phyloP scores from a whole-genome alignment of 192 early-diverging fungal species.

The Jimgerdemannia flammicorona region DNA sequence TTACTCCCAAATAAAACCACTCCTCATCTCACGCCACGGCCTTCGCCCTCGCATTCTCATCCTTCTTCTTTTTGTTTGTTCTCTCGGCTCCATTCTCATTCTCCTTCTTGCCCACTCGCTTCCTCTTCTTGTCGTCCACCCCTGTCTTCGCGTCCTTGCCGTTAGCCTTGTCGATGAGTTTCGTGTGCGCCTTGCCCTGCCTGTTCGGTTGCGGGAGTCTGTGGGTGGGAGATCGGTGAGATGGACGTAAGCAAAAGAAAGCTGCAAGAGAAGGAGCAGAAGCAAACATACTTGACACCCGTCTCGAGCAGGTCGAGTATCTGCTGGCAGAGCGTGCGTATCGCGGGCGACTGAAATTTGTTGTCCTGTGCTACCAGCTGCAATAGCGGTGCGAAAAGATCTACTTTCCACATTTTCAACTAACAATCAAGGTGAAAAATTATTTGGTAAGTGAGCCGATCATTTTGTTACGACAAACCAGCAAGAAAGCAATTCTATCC shows the following conservation, averaged over 20 bases:
- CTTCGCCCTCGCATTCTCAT: neutral
- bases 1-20: too few species aligned
- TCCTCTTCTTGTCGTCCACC: conserved; percentile 30
- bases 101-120: conserved; percentile 13
- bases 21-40: neutral
- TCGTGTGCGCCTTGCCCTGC: conserved; percentile 33
- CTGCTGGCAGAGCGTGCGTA: conserved; percentile 32
- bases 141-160: conserved; percentile 31
- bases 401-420: conserved; percentile 27
- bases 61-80: neutral
- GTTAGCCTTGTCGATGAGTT: conserved; percentile 25
- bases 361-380: conserved; percentile 24
- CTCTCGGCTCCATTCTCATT: neutral
- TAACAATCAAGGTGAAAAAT: neutral
- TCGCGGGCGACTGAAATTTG: conserved; percentile 31
- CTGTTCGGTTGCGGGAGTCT: neutral
- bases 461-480: neutral
- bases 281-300: conserved; percentile 29
- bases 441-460: neutral
- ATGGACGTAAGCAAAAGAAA: conserved; percentile 10
- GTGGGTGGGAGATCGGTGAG: neutral
- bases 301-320: conserved; percentile 32
- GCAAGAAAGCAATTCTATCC: conserved; percentile 10
- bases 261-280: neutral
- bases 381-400: conserved; percentile 29